Evolutionary conservation across 306 rosid species (phyloP).

Genomic region (Cicer judaicum): DNA sequence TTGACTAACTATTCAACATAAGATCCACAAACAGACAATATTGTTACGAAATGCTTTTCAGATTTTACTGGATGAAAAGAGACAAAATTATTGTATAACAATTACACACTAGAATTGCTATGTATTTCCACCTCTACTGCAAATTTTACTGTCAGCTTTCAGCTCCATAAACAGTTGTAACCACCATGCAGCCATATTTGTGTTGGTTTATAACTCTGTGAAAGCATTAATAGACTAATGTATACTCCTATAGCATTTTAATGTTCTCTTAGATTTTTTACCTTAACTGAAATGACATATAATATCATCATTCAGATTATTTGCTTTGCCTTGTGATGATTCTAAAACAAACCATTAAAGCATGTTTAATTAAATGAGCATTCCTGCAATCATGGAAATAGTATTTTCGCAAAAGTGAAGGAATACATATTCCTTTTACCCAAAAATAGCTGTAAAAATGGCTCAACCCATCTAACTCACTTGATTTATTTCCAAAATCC

Average conservation of each 20-base stretch:
- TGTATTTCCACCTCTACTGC: constrained; percentile 3
- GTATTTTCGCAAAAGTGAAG: background rate
- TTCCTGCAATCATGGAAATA: background rate
- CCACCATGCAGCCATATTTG: background rate
- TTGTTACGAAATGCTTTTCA: background rate
- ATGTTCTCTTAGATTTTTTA: background rate
- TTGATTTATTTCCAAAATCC: background rate
- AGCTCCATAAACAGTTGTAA: constrained; percentile 2
- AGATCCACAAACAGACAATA: constrained; percentile 22
- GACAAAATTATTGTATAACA: constrained; percentile 8
- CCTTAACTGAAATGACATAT: background rate
- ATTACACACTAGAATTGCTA: background rate
- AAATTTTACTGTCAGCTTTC: constrained; percentile 20
- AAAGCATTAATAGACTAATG: constrained; percentile 19
- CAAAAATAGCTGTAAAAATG: background rate
- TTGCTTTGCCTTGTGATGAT: background rate
- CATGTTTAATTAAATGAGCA: background rate
- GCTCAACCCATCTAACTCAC: background rate
- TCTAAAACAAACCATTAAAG: background rate
- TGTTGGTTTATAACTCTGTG: constrained; percentile 35
- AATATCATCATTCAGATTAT: background rate
- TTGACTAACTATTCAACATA: constrained; percentile 30
- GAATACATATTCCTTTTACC: background rate
- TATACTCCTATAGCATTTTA: background rate
- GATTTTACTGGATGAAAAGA: constrained; percentile 8